Base-by-base conservation (phyloP, 2,329 filamentous ascomycete species). In the Sarocladium strictum region DNA sequence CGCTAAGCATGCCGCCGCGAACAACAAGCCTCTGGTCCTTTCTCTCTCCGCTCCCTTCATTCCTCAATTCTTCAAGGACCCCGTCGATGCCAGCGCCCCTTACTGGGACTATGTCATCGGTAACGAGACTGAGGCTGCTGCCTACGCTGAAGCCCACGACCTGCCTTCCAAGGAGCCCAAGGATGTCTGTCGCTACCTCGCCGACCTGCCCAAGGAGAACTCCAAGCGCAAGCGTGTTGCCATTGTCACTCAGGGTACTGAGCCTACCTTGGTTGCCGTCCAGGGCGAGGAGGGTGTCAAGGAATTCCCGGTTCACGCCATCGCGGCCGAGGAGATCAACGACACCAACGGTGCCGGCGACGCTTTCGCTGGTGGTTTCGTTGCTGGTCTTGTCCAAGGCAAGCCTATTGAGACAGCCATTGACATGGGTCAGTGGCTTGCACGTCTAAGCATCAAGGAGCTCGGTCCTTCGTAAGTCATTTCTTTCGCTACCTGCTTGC, bases 331-430 rank as follows among this genome's bases (percentile, higher is more conserved):
- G 52, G 77, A 89, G 75, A 97, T 99, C 74, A 88, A 88, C 72
- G 94, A 99, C 76, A 97, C 93, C 72, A 97, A 93, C 69, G 94
- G 94, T 69, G 94, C 94, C 58, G 94, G 91, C 69, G 94, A 99
- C 69, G 93, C 94, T 53, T 99, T 99, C 67, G 93, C 94, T 56
- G 94, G 91, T 67, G 94, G 94, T 60, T 91, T 99, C 75, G 79
- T 90, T 55, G 94, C 94, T 53, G 94, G 92, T 67, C 78, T 97
- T 60, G 86, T 96, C 58, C 80, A 93, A 72, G 90, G 88, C 72
- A 89, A 94, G 77, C 70, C 83, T 54, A 79, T 99, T 52, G 85
- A 88, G 64, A 83, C 85, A 61, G 81, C 81, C 66, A 81, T 99
- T 63, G 89, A 97, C 71, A 89, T 94, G 81, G 94, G 94, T 60